Evolutionary conservation across 2,329 filamentous ascomycete genomes (phyloP).

Genomic region (Lecanicillium sp.): DNA sequence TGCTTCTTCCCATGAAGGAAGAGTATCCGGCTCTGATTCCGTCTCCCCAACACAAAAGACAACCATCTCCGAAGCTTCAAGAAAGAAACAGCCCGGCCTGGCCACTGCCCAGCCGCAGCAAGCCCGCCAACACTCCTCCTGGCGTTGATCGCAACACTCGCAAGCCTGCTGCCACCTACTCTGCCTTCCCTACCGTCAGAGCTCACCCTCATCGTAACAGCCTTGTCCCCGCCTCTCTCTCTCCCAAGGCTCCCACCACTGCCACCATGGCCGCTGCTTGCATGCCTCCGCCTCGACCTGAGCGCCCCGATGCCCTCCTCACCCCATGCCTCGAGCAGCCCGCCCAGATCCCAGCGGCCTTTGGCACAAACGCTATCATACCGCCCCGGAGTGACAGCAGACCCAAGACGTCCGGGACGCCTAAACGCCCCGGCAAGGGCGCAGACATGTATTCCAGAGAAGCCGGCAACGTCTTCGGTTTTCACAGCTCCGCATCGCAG

Average conservation of each 20-base stretch:
- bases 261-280: not conserved
- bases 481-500: conserved; percentile 21
- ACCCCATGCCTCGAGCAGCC: conserved; percentile 19
- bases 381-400: not conserved
- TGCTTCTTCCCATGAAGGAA: conserved; percentile 15
- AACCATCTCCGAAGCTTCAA: conserved; percentile 19
- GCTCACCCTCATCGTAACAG: not conserved
- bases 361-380: not conserved
- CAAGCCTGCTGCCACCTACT: conserved; percentile 30
- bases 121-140: too few relatives aligned
- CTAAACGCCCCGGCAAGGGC: conserved; percentile 7
- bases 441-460: conserved; percentile 15
- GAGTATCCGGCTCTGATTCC: conserved; percentile 27
- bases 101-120: conserved; percentile 23
- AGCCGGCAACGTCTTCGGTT: conserved; percentile 10
- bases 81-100: conserved; percentile 22
- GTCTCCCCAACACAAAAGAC: conserved; percentile 22
- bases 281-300: conserved; percentile 24
- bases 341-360: not conserved
- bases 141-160: conserved; percentile 16
- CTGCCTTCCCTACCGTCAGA: conserved; percentile 32
- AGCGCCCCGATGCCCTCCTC: conserved; percentile 23
- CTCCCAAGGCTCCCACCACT: conserved; percentile 2
- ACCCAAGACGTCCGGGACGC: conserved; percentile 8
- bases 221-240: not conserved